Evolutionary conservation across 2,329 filamentous ascomycete genomes (phyloP), one percentile per base, ranked within the genome.

Genomic region (Colletotrichum gloeosporioides): DNA sequence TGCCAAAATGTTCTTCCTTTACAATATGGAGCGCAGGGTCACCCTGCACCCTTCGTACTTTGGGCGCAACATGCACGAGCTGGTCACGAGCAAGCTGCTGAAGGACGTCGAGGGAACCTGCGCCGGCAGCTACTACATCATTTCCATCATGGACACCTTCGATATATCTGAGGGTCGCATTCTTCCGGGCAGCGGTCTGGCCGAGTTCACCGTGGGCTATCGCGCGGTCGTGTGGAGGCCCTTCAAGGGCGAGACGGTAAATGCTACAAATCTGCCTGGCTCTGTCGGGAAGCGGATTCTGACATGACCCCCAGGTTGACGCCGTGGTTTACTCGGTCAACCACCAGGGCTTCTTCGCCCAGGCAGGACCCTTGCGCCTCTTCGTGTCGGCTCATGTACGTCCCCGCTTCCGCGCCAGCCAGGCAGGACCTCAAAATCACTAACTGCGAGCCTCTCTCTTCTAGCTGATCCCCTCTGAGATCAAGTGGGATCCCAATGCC

Each of bases 1-100:
- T 77, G 44, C 78, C 86, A 87, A 78, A 81, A 99, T 99, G 97
- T 99, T 99, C 87, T 99, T 99, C 89, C 95, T 99, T 79, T 95
- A 98, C 87, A 96, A 98, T 84, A 94, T 99, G 86, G 96, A 98
- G 88, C 96, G 96, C 84, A 94, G 95, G 83, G 96, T 99, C 82
- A 96, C 95, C 80, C 92, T 99, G 82, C 97, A 99, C 84, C 97
- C 97, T 32, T 99, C 96, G 15, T 99, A 98, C 88, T 99, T 99
- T 84, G 96, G 96, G 75, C 94, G 95, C 78, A 95, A 97, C 83
- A 98, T 98, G 89, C 94, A 96, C 81, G 94, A 98, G 80, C 93
- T 98, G 81, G 95, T 99, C 55, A 96, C 95, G 68, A 94, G 94
- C 80, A 96, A 96, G 85, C 92, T 99, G 32, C 91, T 98, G 79